Evolutionary conservation across 306 rosid genomes (phyloP), one percentile per base, ranked within the genome.

Genomic region (Mimosa pudica): DNA sequence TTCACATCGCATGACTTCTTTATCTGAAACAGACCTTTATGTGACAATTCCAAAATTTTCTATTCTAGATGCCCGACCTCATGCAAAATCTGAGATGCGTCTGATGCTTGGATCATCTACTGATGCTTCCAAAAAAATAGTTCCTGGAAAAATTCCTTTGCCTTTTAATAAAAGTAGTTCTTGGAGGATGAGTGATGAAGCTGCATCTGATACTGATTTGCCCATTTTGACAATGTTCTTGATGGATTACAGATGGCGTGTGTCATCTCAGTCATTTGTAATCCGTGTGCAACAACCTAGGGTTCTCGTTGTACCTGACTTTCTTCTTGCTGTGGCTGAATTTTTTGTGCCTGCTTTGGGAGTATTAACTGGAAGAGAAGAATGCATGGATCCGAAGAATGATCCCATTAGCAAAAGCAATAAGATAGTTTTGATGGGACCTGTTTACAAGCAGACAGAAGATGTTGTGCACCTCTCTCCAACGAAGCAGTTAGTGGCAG

Each of bases 281-380:
- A 82, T 95, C 69, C 92, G 98, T 78, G 81, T 91, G 81, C 99
- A 95, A 84, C 99, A 95, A 82, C 99, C 99, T 55, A 90, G 99
- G 45, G 94, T 93, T 81, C 97, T 95, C 80, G 94, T 93, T 68
- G 98, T 93, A 74, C 97, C 98, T n/a, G 99, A 95, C 87, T 95
- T 93, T 76, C 97, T 95, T 84, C 90, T 95, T 78, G 98, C 98
- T 42, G 97, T 91, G 86, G 92, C 91, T 47, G 99, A 95, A 82
- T 93, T 91, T 86, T 93, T 95, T 88, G 97, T 95, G 70, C 99
- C 99, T 73, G 87, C 98, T 77, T 85, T 95, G 80, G 89, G 98
- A 70, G 79, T 93, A 82, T 86, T 95, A 41, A 95, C 96, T 46
- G 99, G 99, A 83, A 90, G 98, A 86, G 98, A 95, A 79, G 99